A percentile compares a stretch with the other conserved stretches of the same genome.
Conservation (phyloP, 2,329 filamentous ascomycete species). For the Alternaria incomplexa region DNA sequence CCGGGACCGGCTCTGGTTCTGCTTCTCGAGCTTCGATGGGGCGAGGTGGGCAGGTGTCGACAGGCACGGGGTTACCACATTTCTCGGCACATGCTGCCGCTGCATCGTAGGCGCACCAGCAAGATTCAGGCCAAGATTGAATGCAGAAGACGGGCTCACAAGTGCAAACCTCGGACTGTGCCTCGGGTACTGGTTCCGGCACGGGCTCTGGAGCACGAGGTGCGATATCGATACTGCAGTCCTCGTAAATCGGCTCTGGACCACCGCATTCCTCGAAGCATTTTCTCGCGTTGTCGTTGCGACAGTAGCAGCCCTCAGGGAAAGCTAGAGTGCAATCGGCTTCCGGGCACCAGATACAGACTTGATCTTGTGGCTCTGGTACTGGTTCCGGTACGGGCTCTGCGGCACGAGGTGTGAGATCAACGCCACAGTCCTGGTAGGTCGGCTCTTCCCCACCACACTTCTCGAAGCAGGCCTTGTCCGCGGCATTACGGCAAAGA, state of each 20-base stretch:
- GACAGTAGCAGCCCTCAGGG: constrained; percentile 37
- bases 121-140: constrained; percentile 34
- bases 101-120: constrained; percentile 35
- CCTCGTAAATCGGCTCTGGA: not conserved
- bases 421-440: not conserved
- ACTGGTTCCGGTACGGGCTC: not conserved
- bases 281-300: constrained; percentile 19
- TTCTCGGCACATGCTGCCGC: constrained; percentile 32
- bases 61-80: constrained; percentile 24
- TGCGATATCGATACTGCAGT: not conserved
- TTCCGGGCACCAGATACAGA: constrained; percentile 23
- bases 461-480: not conserved
- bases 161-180: not conserved
- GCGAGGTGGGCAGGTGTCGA: not conserved
- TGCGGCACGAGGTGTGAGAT: not conserved
- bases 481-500: not conserved
- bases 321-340: constrained; percentile 27
- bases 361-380: not conserved
- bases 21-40: not conserved
- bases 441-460: not conserved
- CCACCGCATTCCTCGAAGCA: constrained; percentile 38
- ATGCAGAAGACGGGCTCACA: constrained; percentile 29
- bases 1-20: not conserved
- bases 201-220: not conserved
- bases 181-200: not conserved